Base-by-base conservation (phyloP, 345 rosid genomes). In the Corchorus capsularis region DNA sequence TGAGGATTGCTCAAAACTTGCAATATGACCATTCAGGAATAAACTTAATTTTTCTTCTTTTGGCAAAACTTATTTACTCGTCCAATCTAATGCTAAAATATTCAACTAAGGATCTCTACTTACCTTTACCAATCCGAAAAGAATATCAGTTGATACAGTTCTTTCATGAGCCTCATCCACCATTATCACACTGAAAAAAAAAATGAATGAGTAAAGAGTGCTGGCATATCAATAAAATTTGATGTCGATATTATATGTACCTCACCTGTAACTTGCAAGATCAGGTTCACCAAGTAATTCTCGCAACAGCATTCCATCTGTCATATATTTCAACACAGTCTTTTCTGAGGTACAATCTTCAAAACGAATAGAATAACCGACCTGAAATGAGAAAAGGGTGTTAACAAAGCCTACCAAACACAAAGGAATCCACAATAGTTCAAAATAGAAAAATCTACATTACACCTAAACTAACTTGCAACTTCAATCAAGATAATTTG, bases 81-180 rank as follows among this genome's bases (percentile, higher is more conserved):
- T 27, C 27, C 27, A 22, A 17, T 9, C 22, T 54, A 6, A 54
- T 54, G 22, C 7, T 19, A 12, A 39, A 64, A 63, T 27, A 20
- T 43, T 54, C 19, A 54, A 69, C 71, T 73, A 54, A 69, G 56
- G 74, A 79, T 60, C 22, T 64, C 47, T 59, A 81, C 93, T 83
- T 86, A 84, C 97, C 97, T 93, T 96, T 35, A 96, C 94, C 78
- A 96, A 81, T 75, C 99, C 99, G 63, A 96, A 96, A 45, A 96
- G 87, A 73, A 96, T 93, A 83, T 96, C 99, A 9, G 99, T 96
- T 34, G 99, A 96, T 77, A 96, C 81, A 37, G 99, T 96, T 85
- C 99, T 96, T 87, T 96, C 99, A 82, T 96, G 99, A 3, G 99
- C 98, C 88, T 96, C 98, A 69, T 96, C 99, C 81, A 96, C 98